Conservation (phyloP, 2,329 filamentous ascomycete species). For the Claviceps lovelessii region DNA sequence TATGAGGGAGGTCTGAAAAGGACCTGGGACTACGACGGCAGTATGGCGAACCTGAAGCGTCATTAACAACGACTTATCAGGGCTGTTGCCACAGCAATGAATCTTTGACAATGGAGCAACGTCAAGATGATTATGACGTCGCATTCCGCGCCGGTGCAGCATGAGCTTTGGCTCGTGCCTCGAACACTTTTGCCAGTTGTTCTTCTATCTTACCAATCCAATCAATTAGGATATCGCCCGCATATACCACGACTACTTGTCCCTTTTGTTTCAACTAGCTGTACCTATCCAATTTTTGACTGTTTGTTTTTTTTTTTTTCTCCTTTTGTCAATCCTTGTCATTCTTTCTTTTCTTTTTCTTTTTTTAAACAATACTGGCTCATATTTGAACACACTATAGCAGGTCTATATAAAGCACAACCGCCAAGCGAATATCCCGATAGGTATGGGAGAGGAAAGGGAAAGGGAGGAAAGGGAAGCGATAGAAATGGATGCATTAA, state of each 20-base stretch:
- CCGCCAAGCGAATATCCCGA: not conserved
- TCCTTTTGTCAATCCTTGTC: too few relatives aligned
- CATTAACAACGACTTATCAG: slow-evolving; percentile 5
- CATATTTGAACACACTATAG: not conserved
- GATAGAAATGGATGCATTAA: not conserved
- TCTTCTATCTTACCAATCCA: not conserved
- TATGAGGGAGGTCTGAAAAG: slow-evolving; percentile 52
- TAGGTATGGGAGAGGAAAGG: too few relatives aligned
- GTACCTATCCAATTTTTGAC: not conserved
- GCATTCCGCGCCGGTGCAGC: not conserved
- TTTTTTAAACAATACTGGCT: too few relatives aligned
- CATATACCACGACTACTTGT: not conserved
- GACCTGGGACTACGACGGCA: slow-evolving; percentile 41
- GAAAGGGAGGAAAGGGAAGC: not conserved
- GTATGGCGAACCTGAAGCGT: slow-evolving; percentile 18
- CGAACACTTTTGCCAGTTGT: not conserved
- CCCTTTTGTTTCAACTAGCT: too few relatives aligned
- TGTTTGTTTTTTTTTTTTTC: not conserved
- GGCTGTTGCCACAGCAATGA: not conserved
- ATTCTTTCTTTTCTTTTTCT: not conserved
- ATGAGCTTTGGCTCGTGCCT: not conserved
- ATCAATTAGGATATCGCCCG: not conserved
- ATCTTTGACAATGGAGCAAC: not conserved
- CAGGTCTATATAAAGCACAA: not conserved
- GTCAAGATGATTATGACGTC: not conserved